A percentile compares a stretch with the other conserved stretches of the same genome.
These are phyloP conservation scores for Shiraia sp. DNA, from an alignment of 2,329 filamentous ascomycete genomes.

Conservation along the genomic window DNA sequence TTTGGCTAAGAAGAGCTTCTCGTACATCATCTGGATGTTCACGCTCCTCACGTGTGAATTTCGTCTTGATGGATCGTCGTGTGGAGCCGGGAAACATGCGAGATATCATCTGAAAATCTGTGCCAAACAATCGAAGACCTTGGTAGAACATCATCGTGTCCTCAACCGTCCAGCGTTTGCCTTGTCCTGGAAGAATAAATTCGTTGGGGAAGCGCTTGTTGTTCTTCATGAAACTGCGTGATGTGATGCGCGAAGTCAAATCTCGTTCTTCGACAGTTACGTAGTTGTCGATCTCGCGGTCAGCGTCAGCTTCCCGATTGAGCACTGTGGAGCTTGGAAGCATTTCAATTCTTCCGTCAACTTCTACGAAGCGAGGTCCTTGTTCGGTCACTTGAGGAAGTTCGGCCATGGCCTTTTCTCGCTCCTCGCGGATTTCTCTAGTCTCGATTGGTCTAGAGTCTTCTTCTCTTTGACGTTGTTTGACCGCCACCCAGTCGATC, in stretches of 20 bases:
- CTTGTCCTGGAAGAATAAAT: constrained; percentile 49
- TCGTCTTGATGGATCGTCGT: constrained; percentile 76
- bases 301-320: constrained; percentile 68
- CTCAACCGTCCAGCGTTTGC: constrained; percentile 66
- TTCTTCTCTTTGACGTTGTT: constrained; percentile 43
- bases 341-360: constrained; percentile 73
- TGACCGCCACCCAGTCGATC: constrained; percentile 62
- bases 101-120: constrained; percentile 79
- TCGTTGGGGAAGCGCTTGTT: constrained; percentile 53
- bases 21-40: constrained; percentile 66
- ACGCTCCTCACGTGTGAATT: constrained; percentile 80
- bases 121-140: constrained; percentile 75
- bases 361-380: constrained; percentile 57
- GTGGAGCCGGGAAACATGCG: constrained; percentile 74
- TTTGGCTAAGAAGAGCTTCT: constrained; percentile 58
- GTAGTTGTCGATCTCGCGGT: constrained; percentile 56
- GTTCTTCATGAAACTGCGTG: constrained; percentile 69
- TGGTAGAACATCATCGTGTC: constrained; percentile 78
- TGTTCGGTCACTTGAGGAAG: constrained; percentile 16
- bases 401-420: constrained; percentile 25
- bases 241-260: constrained; percentile 72
- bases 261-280: constrained; percentile 77
- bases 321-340: constrained; percentile 70
- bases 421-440: constrained; percentile 27
- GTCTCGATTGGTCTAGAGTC: constrained; percentile 25